Conservation (phyloP, 2,329 filamentous ascomycete species). For the Sarocladium oryzae region DNA sequence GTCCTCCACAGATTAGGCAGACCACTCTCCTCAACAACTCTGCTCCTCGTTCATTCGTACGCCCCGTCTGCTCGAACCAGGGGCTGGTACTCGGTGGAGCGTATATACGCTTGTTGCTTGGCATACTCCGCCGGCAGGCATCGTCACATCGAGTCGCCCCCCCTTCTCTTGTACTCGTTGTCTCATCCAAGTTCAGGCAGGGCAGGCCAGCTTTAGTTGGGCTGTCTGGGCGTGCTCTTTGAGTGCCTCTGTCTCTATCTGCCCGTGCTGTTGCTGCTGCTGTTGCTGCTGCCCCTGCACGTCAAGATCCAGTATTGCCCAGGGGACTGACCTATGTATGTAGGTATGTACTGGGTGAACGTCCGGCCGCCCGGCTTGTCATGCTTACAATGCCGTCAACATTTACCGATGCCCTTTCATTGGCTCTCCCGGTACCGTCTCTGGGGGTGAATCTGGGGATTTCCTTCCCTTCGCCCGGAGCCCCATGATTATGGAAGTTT, state of each 20-base stretch:
- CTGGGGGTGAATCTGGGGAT: constrained; percentile 3
- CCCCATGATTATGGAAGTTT: not conserved
- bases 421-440: not conserved
- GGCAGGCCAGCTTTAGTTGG: too few species aligned
- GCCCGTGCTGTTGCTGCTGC: too few species aligned
- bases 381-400: constrained; percentile 7
- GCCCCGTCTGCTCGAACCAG: not conserved
- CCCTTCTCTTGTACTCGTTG: not conserved
- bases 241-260: too few species aligned
- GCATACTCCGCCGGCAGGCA: constrained; percentile 1
- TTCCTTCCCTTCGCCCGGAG: constrained; percentile 6
- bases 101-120: constrained; percentile 1
- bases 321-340: not conserved
- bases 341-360: not conserved
- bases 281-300: not conserved
- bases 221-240: too few species aligned
- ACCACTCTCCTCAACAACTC: not conserved
- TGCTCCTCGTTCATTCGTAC: not conserved
- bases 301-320: constrained; percentile 5
- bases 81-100: constrained; percentile 4
- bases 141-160: not conserved
- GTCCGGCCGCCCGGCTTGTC: constrained; percentile 6
- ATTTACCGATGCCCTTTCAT: constrained; percentile 6
- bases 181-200: too few species aligned
- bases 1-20: constrained; percentile 7